Evolutionary conservation across 164 flowering plant genomes (phyloP).

Genomic region (Tetrastigma voinierianum): DNA sequence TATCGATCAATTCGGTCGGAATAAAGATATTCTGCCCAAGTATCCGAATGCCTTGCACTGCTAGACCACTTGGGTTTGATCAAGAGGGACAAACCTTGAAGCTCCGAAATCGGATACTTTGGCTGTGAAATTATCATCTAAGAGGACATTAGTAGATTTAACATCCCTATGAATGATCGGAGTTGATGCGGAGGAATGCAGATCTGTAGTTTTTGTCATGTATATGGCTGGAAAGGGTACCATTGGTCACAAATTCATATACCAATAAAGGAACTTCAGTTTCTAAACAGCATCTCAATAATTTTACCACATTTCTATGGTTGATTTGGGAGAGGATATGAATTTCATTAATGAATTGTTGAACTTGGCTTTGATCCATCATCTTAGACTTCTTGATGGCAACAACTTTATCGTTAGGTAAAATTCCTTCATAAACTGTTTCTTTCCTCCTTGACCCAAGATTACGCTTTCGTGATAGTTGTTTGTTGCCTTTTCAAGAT

Average conservation of each 20-base stretch:
- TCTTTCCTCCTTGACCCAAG: conserved; percentile 47
- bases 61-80: conserved; percentile 22
- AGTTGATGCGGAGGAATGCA: too few relatives aligned
- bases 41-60: conserved; percentile 48
- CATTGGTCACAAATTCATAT: too few relatives aligned
- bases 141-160: too few relatives aligned
- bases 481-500: conserved; percentile 44
- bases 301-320: conserved; percentile 45
- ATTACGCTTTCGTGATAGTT: conserved; percentile 31
- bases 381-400: conserved; percentile 52
- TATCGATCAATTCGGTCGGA: conserved; percentile 36
- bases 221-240: too few relatives aligned
- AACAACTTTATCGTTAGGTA: conserved; percentile 27
- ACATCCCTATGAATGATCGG: too few relatives aligned
- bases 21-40: conserved; percentile 39
- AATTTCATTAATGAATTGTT: conserved; percentile 53
- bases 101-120: conserved; percentile 41
- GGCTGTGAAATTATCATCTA: too few relatives aligned
- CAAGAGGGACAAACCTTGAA: conserved; percentile 29
- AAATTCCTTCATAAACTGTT: conserved; percentile 38
- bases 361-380: conserved; percentile 31
- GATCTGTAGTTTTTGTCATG: too few relatives aligned
- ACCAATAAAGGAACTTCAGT: too few relatives aligned
- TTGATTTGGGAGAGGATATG: conserved; percentile 45
- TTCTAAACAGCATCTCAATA: too few relatives aligned